A percentile compares a stretch with the other conserved stretches of the same genome.
Conservation (phyloP, 116 monocot species). For the Iris pallida region DNA sequence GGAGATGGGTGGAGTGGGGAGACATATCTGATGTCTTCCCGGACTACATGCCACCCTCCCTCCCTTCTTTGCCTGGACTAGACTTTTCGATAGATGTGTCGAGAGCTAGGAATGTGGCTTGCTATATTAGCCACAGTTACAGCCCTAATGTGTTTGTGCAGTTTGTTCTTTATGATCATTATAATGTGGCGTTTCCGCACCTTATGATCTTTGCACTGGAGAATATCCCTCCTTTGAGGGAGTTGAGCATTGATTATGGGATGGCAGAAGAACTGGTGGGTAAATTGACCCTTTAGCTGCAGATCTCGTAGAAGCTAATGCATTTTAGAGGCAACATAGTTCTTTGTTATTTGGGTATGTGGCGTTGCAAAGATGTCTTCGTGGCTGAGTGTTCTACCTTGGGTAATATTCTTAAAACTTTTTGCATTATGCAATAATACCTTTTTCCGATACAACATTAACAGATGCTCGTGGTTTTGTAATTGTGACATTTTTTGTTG, state of each 20-base stretch:
- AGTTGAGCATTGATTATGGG: constrained; percentile 95
- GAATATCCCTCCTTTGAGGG: constrained; percentile 88
- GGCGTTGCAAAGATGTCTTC: constrained; percentile 5
- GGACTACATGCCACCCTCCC: constrained; percentile 18
- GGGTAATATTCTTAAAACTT: constrained; percentile 16
- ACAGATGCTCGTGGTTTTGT: background rate
- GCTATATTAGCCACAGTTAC: constrained; percentile 58
- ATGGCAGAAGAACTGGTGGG: constrained; percentile 48
- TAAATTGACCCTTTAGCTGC: constrained; percentile 29
- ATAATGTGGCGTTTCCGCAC: constrained; percentile 47
- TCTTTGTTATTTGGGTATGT: constrained; percentile 6
- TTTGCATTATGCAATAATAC: background rate
- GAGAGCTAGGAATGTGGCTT: constrained; percentile 59
- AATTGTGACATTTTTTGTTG: background rate
- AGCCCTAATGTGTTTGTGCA: constrained; percentile 72
- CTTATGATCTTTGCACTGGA: constrained; percentile 83
- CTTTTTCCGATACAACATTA: background rate
- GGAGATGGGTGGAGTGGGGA: constrained; percentile 66
- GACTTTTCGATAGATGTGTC: constrained; percentile 55
- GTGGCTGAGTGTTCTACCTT: constrained; percentile 10
- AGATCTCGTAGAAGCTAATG: background rate
- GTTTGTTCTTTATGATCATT: constrained; percentile 57
- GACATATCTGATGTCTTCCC: constrained; percentile 47
- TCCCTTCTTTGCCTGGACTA: constrained; percentile 21
- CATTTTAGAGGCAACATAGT: constrained; percentile 6